Evolutionary conservation across 306 rosid genomes (phyloP).

Genomic region (Cucurbita pepo): DNA sequence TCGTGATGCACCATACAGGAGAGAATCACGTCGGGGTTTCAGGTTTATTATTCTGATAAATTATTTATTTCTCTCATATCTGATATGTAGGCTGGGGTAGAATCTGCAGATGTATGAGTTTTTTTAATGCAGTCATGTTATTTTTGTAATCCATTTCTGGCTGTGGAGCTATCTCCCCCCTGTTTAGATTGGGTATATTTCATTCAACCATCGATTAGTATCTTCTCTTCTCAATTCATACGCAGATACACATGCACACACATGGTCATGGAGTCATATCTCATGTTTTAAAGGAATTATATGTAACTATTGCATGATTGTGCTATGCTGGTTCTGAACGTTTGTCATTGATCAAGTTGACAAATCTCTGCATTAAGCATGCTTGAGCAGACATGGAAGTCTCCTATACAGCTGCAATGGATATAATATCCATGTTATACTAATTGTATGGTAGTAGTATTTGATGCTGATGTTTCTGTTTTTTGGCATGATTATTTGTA

Average conservation of each 20-base stretch:
- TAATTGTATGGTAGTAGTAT: background rate
- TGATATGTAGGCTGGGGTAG: constrained; percentile 11
- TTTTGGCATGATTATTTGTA: background rate
- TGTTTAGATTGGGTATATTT: background rate
- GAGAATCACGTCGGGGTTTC: constrained; percentile 95
- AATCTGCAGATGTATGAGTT: background rate
- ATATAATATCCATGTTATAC: background rate
- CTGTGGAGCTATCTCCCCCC: background rate
- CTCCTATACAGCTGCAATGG: background rate
- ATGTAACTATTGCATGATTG: background rate
- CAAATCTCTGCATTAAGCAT: background rate
- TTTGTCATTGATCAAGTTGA: background rate
- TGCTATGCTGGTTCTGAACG: background rate
- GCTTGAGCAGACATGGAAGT: background rate
- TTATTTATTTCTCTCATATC: constrained; percentile 16
- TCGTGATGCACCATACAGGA: constrained; percentile 94
- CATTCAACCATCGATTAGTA: background rate
- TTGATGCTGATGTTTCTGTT: background rate
- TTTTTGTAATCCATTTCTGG: background rate
- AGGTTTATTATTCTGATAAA: constrained; percentile 52
- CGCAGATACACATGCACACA: background rate
- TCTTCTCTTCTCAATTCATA: background rate
- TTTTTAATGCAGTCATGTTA: background rate
- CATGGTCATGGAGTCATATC: background rate
- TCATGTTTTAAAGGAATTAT: background rate